Evolutionary conservation across 225 moss, liverwort and hornwort species (phyloP).

Genomic region (Physcomitrium patens): DNA sequence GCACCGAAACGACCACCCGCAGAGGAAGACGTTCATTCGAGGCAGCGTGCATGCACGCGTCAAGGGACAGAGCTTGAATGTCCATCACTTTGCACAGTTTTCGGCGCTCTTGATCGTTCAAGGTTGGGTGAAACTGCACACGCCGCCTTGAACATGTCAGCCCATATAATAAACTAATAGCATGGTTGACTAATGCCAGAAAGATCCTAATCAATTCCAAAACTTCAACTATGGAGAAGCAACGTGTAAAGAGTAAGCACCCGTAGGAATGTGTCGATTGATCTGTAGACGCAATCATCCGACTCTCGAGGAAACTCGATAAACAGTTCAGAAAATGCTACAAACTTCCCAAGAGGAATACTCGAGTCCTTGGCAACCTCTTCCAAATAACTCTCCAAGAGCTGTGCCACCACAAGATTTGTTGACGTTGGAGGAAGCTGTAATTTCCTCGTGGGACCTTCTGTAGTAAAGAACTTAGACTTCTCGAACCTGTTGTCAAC

Average conservation of each 20-base stretch:
- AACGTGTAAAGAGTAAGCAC: conserved; percentile 26
- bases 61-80: conserved; percentile 32
- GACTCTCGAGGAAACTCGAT: conserved; percentile 68
- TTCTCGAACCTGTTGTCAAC: conserved; percentile 26
- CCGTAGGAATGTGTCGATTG: conserved; percentile 75
- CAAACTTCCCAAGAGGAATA: conserved; percentile 62
- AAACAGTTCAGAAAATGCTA: conserved; percentile 68
- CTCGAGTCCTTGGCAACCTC: conserved; percentile 76
- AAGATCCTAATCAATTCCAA: too few species aligned
- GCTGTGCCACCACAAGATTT: conserved; percentile 66
- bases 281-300: conserved; percentile 75
- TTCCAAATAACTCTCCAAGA: conserved; percentile 67
- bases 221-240: too few species aligned
- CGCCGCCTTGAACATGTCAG: background rate
- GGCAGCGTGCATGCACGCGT: conserved; percentile 46
- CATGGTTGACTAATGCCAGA: background rate
- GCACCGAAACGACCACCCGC: conserved; percentile 41
- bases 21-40: conserved; percentile 41
- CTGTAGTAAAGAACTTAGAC: conserved; percentile 26
- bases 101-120: conserved; percentile 34
- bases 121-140: conserved; percentile 31
- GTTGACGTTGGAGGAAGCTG: conserved; percentile 30
- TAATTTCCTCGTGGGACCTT: conserved; percentile 24
- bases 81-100: conserved; percentile 41
- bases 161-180: background rate